phyloP scores from a whole-genome alignment of 225 moss, liverwort and hornwort species.

The Polytrichum formosum region DNA sequence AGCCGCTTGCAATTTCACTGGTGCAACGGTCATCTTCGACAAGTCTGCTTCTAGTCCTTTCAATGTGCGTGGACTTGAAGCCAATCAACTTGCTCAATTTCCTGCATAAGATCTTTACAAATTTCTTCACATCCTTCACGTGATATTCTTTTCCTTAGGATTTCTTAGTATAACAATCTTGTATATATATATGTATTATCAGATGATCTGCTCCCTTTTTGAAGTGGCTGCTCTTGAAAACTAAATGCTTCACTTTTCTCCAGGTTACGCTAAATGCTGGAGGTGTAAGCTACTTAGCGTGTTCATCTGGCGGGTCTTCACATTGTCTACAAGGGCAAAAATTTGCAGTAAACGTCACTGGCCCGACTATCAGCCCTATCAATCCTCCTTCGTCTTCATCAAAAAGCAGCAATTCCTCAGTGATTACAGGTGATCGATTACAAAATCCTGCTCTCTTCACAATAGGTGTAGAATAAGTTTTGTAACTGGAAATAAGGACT shows the following conservation, averaged over 20 bases:
- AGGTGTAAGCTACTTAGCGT: constrained; percentile 35
- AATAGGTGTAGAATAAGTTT: background rate
- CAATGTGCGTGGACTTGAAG: constrained; percentile 17
- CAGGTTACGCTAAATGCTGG: constrained; percentile 33
- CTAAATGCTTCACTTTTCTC: constrained; percentile 12
- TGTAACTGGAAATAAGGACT: background rate
- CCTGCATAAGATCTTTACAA: background rate
- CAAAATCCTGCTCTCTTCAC: background rate
- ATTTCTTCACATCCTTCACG: constrained; percentile 1
- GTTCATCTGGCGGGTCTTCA: constrained; percentile 27
- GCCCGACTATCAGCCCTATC: constrained; percentile 10
- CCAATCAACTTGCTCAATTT: background rate
- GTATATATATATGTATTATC: too few species aligned
- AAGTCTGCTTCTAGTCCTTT: constrained; percentile 28
- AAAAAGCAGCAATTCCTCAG: constrained; percentile 13
- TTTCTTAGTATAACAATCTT: too few species aligned
- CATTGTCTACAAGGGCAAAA: constrained; percentile 37
- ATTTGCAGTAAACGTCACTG: constrained; percentile 24
- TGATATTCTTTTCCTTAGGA: background rate
- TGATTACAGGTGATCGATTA: constrained; percentile 33
- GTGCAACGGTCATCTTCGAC: constrained; percentile 18
- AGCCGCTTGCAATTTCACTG: constrained; percentile 35
- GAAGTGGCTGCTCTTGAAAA: constrained; percentile 1
- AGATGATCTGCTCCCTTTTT: background rate
- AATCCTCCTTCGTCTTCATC: constrained; percentile 4